Conservation (phyloP, 1,284 basidiomycete species). For the Sutorius eximius region DNA sequence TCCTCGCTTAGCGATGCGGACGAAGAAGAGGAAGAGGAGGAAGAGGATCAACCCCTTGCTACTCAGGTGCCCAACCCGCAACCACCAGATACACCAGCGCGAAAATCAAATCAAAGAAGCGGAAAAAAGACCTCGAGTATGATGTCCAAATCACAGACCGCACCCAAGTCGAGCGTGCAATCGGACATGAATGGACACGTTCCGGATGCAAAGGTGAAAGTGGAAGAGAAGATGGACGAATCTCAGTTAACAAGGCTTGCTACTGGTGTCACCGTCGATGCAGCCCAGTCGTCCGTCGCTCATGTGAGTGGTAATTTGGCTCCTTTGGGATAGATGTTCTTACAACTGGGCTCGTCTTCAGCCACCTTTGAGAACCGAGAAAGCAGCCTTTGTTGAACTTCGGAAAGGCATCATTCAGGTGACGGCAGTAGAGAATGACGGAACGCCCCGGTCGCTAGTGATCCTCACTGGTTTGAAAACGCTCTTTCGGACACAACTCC, state of each 20-base stretch:
- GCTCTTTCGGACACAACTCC: slow-evolving; percentile 95
- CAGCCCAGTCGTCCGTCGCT: slow-evolving; percentile 48
- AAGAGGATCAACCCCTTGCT: slow-evolving; percentile 65
- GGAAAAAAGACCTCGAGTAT: slow-evolving; percentile 59
- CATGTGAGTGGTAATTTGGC: slow-evolving; percentile 40
- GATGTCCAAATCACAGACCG: slow-evolving; percentile 59
- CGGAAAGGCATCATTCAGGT: slow-evolving; percentile 84
- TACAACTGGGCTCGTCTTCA: slow-evolving; percentile 25
- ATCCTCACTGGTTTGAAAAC: slow-evolving; percentile 95
- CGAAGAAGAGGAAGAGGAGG: slow-evolving; percentile 30
- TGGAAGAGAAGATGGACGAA: slow-evolving; percentile 79
- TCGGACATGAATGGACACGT: slow-evolving; percentile 49
- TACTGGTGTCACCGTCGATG: slow-evolving; percentile 79
- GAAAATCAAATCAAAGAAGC: slow-evolving; percentile 42
- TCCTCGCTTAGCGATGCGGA: slow-evolving; percentile 50
- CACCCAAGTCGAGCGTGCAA: slow-evolving; percentile 41
- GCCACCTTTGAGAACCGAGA: slow-evolving; percentile 61
- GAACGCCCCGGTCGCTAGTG: slow-evolving; percentile 73
- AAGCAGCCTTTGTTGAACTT: slow-evolving; percentile 83
- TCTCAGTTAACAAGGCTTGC: slow-evolving; percentile 69
- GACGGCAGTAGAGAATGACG: slow-evolving; percentile 84
- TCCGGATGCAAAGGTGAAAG: slow-evolving; percentile 56
- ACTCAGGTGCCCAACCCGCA: slow-evolving; percentile 42
- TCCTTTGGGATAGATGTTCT: neutral
- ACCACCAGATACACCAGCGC: slow-evolving; percentile 25